A percentile compares a stretch with the other conserved stretches of the same genome.
Conservation (phyloP, 495 filamentous ascomycete species). For the Penicillium ucsense region DNA sequence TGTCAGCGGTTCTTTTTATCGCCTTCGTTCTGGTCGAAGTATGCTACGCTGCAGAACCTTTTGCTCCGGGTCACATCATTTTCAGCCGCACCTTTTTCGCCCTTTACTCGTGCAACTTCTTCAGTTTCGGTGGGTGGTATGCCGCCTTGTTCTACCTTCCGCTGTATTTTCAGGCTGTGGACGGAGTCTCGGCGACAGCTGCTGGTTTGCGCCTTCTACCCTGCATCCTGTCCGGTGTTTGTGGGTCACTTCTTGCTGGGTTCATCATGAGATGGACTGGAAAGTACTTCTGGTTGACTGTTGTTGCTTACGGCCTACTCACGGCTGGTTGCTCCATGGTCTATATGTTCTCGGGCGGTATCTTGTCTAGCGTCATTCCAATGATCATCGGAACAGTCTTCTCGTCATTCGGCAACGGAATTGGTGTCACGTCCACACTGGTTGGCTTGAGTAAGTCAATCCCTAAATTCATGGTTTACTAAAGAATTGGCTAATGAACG, state of each 20-base stretch:
- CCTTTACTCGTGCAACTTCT: slow-evolving; percentile 67
- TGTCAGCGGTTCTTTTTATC: slow-evolving; percentile 52
- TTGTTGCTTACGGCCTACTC: slow-evolving; percentile 43
- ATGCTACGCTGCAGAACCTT: slow-evolving; percentile 63
- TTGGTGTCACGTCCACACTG: slow-evolving; percentile 64
- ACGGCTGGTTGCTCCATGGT: slow-evolving; percentile 45
- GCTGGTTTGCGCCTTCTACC: slow-evolving; percentile 63
- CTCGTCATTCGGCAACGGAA: slow-evolving; percentile 51
- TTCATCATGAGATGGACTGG: slow-evolving; percentile 67
- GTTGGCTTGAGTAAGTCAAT: slow-evolving; percentile 44
- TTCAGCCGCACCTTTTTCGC: slow-evolving; percentile 60
- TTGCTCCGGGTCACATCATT: slow-evolving; percentile 73
- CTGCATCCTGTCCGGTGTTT: slow-evolving; percentile 51
- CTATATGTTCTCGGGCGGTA: slow-evolving; percentile 49
- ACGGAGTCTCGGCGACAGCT: slow-evolving; percentile 53
- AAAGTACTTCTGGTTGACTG: slow-evolving; percentile 67
- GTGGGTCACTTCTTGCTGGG: slow-evolving; percentile 60
- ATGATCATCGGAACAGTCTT: slow-evolving; percentile 49
- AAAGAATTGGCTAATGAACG: too few relatives aligned
- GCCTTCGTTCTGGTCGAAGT: slow-evolving; percentile 64
- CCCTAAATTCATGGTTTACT: background rate
- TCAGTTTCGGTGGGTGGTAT: slow-evolving; percentile 59
- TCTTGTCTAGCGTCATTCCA: slow-evolving; percentile 29
- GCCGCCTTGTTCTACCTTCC: slow-evolving; percentile 65
- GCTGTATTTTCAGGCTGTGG: slow-evolving; percentile 69